Conservation (phyloP, 2,329 filamentous ascomycete genomes). For the Sclerotinia subarctica region DNA sequence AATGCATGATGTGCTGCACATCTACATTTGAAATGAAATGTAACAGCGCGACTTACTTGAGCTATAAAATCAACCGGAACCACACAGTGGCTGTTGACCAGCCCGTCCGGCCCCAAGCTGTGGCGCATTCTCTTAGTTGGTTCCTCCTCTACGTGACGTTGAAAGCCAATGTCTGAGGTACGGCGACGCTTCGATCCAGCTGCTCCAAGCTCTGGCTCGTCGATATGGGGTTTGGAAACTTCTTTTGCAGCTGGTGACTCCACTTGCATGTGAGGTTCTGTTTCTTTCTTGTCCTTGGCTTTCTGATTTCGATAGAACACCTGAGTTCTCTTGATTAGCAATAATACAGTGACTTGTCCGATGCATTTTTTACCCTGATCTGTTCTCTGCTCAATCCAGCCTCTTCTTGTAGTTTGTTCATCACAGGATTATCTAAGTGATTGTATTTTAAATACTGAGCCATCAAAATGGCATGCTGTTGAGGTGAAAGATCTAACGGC, state of each 20-base stretch:
- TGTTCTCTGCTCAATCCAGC: constrained; percentile 5
- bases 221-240: background rate
- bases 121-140: background rate
- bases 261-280: background rate
- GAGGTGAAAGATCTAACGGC: background rate
- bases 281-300: background rate
- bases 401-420: background rate
- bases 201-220: background rate
- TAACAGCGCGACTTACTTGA: background rate
- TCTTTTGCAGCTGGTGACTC: background rate
- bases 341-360: background rate
- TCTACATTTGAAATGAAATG: no score
- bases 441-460: background rate
- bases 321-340: background rate
- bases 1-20: no score
- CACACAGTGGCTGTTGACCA: background rate
- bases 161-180: background rate
- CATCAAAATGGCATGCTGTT: background rate
- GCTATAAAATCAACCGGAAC: background rate
- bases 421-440: background rate
- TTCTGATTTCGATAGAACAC: background rate
- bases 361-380: background rate
- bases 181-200: background rate
- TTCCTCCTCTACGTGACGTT: background rate
- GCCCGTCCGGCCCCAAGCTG: background rate